Percentiles rank a stretch among this genome's conserved stretches.
phyloP scores from a whole-genome alignment of 2,329 filamentous ascomycete species.

The Ophiosphaerella korrae region DNA sequence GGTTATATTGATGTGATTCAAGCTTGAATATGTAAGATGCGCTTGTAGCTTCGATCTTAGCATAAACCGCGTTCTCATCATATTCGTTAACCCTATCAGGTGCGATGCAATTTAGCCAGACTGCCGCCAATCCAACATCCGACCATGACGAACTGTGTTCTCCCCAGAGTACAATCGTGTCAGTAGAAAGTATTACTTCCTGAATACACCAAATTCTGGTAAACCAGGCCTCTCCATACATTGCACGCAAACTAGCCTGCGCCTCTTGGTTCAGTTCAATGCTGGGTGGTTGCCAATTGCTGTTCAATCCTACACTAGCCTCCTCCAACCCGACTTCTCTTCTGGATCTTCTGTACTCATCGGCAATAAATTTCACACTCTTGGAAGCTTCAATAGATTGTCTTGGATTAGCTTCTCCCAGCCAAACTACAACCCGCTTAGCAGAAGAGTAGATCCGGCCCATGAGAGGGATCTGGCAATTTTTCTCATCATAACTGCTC shows the following conservation, averaged over 20 bases:
- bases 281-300: not conserved
- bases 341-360: too few relatives aligned
- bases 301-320: not conserved
- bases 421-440: conserved; percentile 17
- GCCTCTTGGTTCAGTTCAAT: not conserved
- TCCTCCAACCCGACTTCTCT: not conserved
- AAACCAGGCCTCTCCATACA: conserved; percentile 10
- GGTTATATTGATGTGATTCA: not conserved
- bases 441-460: conserved; percentile 13
- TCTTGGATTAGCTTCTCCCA: conserved; percentile 2
- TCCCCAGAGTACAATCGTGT: conserved; percentile 7
- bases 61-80: not conserved
- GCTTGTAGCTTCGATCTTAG: not conserved
- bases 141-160: conserved; percentile 1
- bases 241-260: not conserved
- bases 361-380: not conserved
- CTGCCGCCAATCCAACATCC: conserved; percentile 1
- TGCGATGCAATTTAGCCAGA: not conserved
- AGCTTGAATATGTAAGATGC: not conserved
- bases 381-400: not conserved
- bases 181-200: conserved; percentile 5
- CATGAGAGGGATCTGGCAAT: conserved; percentile 19
- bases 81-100: not conserved
- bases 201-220: conserved; percentile 13
- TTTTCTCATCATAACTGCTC: conserved; percentile 8